phyloP scores from a whole-genome alignment of 2,329 filamentous ascomycete genomes.

The Aspergillus jensenii region DNA sequence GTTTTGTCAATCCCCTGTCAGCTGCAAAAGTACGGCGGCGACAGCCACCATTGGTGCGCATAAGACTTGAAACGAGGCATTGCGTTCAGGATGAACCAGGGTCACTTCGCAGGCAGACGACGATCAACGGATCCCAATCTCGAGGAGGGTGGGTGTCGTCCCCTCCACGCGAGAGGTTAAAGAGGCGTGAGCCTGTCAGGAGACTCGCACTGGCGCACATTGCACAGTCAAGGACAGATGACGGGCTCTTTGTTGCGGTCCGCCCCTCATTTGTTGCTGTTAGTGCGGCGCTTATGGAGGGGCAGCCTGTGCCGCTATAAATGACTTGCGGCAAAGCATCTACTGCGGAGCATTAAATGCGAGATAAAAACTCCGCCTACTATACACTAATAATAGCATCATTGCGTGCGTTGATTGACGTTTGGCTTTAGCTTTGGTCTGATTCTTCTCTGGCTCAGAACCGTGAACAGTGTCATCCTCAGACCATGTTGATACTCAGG shows the following conservation, averaged over 20 bases:
- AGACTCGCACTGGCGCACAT: conserved; percentile 15
- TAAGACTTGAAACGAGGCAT: conserved; percentile 6
- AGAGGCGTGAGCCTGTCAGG: conserved; percentile 19
- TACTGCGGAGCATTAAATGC: background rate
- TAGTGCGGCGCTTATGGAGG: conserved; percentile 14
- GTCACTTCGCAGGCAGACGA: conserved; percentile 7
- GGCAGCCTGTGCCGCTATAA: background rate
- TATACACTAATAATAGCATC: background rate
- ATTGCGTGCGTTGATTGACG: background rate
- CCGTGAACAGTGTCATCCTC: background rate
- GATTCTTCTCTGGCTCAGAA: no score
- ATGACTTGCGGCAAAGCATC: background rate
- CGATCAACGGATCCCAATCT: conserved; percentile 10
- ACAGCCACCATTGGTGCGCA: background rate
- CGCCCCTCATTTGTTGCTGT: conserved; percentile 7
- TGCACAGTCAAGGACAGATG: conserved; percentile 5
- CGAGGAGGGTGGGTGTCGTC: conserved; percentile 5
- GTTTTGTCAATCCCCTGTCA: background rate
- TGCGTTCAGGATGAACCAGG: conserved; percentile 10
- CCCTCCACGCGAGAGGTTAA: conserved; percentile 5
- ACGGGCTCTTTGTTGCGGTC: background rate
- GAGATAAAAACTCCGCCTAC: background rate
- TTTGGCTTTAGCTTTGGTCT: background rate
- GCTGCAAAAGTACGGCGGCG: background rate
- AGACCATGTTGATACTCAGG: background rate